These are phyloP conservation scores for Coniochaeta prunicola DNA, from an alignment of 2,329 filamentous ascomycete genomes.

Conservation along the genomic window DNA sequence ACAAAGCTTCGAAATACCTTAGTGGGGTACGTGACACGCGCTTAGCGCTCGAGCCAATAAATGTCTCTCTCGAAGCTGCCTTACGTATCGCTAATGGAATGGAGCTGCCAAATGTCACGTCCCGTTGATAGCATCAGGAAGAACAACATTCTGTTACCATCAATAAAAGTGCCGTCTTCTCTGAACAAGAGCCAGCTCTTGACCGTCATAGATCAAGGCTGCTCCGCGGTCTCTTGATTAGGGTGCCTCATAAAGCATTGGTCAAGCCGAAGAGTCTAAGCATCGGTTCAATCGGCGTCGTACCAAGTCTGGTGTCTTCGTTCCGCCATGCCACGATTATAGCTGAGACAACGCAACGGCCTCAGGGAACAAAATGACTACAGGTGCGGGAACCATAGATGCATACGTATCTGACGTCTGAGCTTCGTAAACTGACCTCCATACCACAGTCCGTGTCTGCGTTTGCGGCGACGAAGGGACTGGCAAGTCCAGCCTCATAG, in stretches of 20 bases:
- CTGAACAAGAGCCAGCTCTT: neutral
- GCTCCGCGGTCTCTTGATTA: too few species aligned
- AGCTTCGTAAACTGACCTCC: neutral
- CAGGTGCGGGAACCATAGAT: neutral
- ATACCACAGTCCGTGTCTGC: slow-evolving; percentile 70
- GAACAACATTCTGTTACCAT: neutral
- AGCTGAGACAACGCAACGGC: neutral
- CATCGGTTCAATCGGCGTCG: neutral
- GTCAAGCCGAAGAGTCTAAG: too few species aligned
- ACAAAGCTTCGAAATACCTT: neutral
- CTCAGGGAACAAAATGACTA: slow-evolving; percentile 3
- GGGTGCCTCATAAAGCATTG: too few species aligned
- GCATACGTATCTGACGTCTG: slow-evolving; percentile 7
- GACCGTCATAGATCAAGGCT: neutral
- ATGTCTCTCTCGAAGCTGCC: neutral
- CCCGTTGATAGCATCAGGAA: neutral
- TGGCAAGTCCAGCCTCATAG: slow-evolving; percentile 91
- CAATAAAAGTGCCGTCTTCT: neutral
- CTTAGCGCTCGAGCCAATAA: neutral
- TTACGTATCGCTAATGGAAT: neutral
- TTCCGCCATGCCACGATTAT: neutral
- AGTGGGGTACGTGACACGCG: neutral
- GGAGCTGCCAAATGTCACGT: neutral
- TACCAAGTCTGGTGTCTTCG: neutral
- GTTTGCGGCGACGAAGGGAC: slow-evolving; percentile 94